Conservation (phyloP, 2,329 filamentous ascomycete species). For the Fusarium sarcochroum region DNA sequence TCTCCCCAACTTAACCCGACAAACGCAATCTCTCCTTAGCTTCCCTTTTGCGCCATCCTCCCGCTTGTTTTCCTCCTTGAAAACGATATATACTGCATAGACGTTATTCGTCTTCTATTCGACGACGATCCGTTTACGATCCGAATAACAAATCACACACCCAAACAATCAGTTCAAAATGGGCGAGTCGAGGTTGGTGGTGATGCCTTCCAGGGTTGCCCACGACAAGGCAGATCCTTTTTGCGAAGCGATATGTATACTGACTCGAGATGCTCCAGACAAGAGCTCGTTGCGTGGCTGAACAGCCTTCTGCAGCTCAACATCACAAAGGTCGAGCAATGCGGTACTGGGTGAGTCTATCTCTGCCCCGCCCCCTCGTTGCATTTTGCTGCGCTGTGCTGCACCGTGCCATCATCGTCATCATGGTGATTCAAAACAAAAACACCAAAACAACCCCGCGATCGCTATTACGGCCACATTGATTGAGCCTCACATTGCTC, state of each 20-base stretch:
- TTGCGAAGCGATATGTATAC: slow-evolving; percentile 13
- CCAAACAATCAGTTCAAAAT: slow-evolving; percentile 55
- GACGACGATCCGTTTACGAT: slow-evolving; percentile 14
- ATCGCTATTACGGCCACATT: slow-evolving; percentile 13
- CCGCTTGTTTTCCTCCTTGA: slow-evolving; percentile 10
- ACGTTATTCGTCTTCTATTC: neutral
- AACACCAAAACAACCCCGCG: slow-evolving; percentile 34
- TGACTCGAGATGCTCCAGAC: slow-evolving; percentile 70
- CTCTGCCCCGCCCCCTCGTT: slow-evolving; percentile 53
- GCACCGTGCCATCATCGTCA: slow-evolving; percentile 40
- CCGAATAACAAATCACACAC: slow-evolving; percentile 32
- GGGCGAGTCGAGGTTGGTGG: slow-evolving; percentile 63
- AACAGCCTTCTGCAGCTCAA: slow-evolving; percentile 99
- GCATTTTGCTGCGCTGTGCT: slow-evolving; percentile 27
- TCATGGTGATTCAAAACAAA: slow-evolving; percentile 25
- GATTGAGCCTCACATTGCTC: neutral
- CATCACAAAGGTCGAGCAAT: slow-evolving; percentile 98
- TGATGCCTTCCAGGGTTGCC: slow-evolving; percentile 16
- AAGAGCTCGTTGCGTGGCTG: slow-evolving; percentile 96
- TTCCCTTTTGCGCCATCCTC: slow-evolving; percentile 24
- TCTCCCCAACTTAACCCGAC: slow-evolving; percentile 46
- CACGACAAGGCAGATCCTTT: slow-evolving; percentile 6
- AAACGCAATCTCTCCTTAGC: slow-evolving; percentile 43
- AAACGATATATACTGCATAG: slow-evolving; percentile 16
- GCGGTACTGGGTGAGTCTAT: slow-evolving; percentile 85